Base-by-base conservation (phyloP, 2,329 filamentous ascomycete genomes). In the Karstenula rhodostoma region DNA sequence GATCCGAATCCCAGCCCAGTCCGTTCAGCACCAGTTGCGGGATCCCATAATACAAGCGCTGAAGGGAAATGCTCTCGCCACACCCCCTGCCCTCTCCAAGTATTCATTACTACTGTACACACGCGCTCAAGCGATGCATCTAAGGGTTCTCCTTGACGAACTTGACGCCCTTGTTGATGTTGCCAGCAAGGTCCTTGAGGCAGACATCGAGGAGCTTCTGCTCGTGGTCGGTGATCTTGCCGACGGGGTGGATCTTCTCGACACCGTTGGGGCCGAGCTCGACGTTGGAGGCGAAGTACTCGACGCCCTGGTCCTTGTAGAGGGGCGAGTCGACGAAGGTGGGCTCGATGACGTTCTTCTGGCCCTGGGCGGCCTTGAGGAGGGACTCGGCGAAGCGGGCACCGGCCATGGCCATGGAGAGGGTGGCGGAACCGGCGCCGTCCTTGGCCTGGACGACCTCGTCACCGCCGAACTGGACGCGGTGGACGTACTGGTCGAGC, bases 361-460 rank as follows among this genome's bases (percentile, higher is more conserved):
- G 89, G 79, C 95, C 95, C 82, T 96, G 89, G 61, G 91, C 85
- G 74, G 95, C 95, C 82, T 93, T 94, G 83, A 99, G 91, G 75
- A 99, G 85, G 72, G 91, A 93, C 86, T 98, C 94, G 73, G 95
- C 93, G 81, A 90, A 90, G 71, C 88, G 86, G 67, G 87, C 87
- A 84, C 94, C 94, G 70, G 94, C 94, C 88, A 97, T 94, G 77
- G 94, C 94, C 94, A 99, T 99, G 85, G 93, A 97, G 73, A 98
- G 91, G 67, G 94, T 98, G 79, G 94, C 94, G 72, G 93, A 97
- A 74, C 94, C 94, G 76, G 94, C 93, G 82, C 94, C 95, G 79
- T 94, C 94, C 91, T 98, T 98, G 83, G 94, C 95, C 89, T 97
- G 88, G 84, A 98, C 94, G 72, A 98, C 94, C 89, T 98, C 94